These are phyloP conservation scores for Mycena indigotica DNA, from an alignment of 768 basidiomycete genomes.

Conservation along the genomic window DNA sequence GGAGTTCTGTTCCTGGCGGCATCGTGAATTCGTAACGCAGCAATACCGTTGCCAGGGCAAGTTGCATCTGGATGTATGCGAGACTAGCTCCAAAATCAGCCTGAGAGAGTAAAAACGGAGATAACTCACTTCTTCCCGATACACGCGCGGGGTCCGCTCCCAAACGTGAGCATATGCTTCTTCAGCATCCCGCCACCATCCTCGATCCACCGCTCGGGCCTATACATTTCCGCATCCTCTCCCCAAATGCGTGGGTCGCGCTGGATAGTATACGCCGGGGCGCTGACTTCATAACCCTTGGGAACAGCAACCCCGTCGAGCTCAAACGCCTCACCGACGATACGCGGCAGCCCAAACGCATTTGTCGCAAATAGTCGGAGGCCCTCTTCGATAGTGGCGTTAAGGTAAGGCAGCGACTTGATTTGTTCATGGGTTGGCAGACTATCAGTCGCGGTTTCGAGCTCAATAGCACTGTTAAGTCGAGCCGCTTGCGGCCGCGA, in stretches of 20 bases:
- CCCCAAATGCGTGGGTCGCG: conserved; percentile 76
- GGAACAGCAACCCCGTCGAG: conserved; percentile 62
- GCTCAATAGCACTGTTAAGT: not conserved
- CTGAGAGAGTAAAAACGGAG: not conserved
- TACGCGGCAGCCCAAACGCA: conserved; percentile 79
- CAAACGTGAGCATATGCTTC: conserved; percentile 13
- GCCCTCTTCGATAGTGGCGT: conserved; percentile 85
- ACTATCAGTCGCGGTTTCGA: not conserved
- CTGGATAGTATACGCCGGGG: conserved; percentile 84
- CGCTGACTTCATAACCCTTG: conserved; percentile 72
- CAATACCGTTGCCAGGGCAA: conserved; percentile 5
- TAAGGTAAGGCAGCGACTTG: conserved; percentile 75
- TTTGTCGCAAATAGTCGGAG: conserved; percentile 85
- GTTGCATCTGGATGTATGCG: conserved; percentile 13
- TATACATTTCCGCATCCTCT: conserved; percentile 66
- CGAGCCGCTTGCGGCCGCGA: not conserved
- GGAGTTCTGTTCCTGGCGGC: conserved; percentile 5
- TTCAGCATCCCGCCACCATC: conserved; percentile 29
- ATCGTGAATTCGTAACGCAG: conserved; percentile 10
- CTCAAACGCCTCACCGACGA: conserved; percentile 65
- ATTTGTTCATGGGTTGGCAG: conserved; percentile 60
- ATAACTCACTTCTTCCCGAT: conserved; percentile 14
- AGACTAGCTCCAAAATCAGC: not conserved
- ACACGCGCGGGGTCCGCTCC: conserved; percentile 13
- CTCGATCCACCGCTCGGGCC: conserved; percentile 88